These are phyloP conservation scores for Rubroboletus satanas DNA, from an alignment of 768 basidiomycete genomes.

Conservation along the genomic window DNA sequence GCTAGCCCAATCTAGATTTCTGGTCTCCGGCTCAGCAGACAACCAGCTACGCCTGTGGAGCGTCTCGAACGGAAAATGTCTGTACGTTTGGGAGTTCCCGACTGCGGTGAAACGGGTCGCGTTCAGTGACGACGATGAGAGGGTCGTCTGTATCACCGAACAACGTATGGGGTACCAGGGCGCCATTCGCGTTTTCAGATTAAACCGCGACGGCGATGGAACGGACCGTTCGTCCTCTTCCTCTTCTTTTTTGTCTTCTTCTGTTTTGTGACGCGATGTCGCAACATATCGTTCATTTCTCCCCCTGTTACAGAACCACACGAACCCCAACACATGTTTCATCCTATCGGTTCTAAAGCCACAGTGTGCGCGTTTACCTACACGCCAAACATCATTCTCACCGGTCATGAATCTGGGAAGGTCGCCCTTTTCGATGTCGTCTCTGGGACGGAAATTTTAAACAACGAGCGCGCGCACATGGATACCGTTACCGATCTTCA, in stretches of 20 bases:
- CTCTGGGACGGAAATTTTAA: constrained; percentile 76
- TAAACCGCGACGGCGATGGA: constrained; percentile 81
- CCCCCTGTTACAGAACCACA: constrained; percentile 52
- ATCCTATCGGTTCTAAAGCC: constrained; percentile 91
- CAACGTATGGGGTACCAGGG: constrained; percentile 94
- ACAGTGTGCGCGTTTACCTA: constrained; percentile 92
- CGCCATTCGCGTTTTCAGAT: constrained; percentile 84
- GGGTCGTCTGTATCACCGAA: constrained; percentile 91
- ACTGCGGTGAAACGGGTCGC: constrained; percentile 96
- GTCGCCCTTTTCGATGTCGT: constrained; percentile 87
- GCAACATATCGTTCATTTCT: not conserved
- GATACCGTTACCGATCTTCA: constrained; percentile 92
- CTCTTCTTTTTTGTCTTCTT: not conserved
- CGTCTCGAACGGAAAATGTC: constrained; percentile 84
- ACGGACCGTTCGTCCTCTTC: constrained; percentile 60
- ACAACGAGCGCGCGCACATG: constrained; percentile 84
- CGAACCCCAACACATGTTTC: constrained; percentile 76
- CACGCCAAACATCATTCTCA: constrained; percentile 73
- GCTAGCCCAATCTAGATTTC: constrained; percentile 74
- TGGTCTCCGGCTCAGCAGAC: constrained; percentile 92
- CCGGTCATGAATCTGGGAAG: constrained; percentile 96
- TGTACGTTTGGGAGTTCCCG: constrained; percentile 96
- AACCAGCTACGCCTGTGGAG: constrained; percentile 90
- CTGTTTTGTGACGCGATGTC: not conserved
- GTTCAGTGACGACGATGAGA: constrained; percentile 81